Conservation (phyloP, 2,329 filamentous ascomycete genomes). For the Fusarium sp. region DNA sequence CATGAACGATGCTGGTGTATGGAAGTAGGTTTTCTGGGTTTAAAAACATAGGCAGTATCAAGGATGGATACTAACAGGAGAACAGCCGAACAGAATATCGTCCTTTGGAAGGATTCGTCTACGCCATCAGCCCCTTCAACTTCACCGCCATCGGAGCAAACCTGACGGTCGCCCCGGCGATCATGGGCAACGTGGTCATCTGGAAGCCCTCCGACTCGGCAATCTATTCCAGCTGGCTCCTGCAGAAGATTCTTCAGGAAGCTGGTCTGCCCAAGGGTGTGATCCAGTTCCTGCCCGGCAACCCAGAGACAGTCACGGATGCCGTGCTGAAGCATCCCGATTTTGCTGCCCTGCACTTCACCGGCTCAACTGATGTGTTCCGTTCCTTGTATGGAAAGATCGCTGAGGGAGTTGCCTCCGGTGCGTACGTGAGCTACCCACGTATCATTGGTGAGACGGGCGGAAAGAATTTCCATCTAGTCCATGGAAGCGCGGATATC, state of each 20-base stretch:
- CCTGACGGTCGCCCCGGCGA: not conserved
- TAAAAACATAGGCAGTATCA: no score
- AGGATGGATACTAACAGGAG: not conserved
- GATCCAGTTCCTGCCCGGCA: not conserved
- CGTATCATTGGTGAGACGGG: slow-evolving; percentile 62
- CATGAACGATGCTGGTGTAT: not conserved
- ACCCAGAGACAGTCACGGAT: not conserved
- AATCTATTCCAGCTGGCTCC: not conserved
- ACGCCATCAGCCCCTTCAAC: not conserved
- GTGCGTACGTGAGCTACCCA: slow-evolving; percentile 47
- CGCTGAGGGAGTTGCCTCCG: not conserved
- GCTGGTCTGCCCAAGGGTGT: not conserved
- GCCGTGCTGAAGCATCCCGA: not conserved
- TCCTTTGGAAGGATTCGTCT: not conserved
- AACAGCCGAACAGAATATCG: slow-evolving; percentile 33
- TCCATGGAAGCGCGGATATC: slow-evolving; percentile 47
- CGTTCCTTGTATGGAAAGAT: not conserved
- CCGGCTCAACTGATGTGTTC: not conserved
- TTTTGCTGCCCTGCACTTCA: not conserved
- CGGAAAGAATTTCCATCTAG: slow-evolving; percentile 64
- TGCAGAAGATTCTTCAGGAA: not conserved
- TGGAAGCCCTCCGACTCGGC: not conserved
- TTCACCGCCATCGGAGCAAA: not conserved
- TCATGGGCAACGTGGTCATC: not conserved
- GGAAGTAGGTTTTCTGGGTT: not conserved